These are phyloP conservation scores for Rhinocladiella similis DNA, from an alignment of 2,329 filamentous ascomycete genomes.

Conservation along the genomic window DNA sequence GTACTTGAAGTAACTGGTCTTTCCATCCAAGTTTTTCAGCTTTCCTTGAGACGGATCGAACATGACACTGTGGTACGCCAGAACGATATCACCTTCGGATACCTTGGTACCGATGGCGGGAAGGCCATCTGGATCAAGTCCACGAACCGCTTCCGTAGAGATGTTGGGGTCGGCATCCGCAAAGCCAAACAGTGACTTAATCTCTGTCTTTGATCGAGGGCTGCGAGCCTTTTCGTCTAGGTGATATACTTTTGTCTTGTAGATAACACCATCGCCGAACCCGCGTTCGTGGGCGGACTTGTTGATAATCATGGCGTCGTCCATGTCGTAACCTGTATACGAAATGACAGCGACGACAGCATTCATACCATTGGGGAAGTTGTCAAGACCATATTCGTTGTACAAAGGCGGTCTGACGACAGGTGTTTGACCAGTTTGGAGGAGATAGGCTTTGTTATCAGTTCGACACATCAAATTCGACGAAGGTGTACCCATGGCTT, in stretches of 20 bases:
- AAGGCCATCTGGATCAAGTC: constrained; percentile 84
- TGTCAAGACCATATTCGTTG: constrained; percentile 95
- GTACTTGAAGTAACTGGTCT: constrained; percentile 89
- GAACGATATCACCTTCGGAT: constrained; percentile 78
- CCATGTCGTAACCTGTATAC: constrained; percentile 99
- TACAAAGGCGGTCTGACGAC: constrained; percentile 89
- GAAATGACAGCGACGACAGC: constrained; percentile 96
- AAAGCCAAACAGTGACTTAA: constrained; percentile 87
- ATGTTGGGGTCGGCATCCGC: constrained; percentile 57
- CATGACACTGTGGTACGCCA: constrained; percentile 85
- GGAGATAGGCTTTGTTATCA: constrained; percentile 93
- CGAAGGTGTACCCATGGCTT: constrained; percentile 96
- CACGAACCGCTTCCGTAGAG: constrained; percentile 67
- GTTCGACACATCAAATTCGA: constrained; percentile 82
- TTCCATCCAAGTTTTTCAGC: constrained; percentile 79
- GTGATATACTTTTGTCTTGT: constrained; percentile 92
- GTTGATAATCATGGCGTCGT: constrained; percentile 99
- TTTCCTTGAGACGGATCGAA: constrained; percentile 69
- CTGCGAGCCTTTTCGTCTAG: constrained; percentile 72
- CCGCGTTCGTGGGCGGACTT: constrained; percentile 95
- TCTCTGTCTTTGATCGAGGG: constrained; percentile 65
- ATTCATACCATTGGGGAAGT: constrained; percentile 96
- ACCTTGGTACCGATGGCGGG: constrained; percentile 78
- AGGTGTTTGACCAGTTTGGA: constrained; percentile 95
- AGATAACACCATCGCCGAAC: constrained; percentile 93